Evolutionary conservation across 805 yeast species (phyloP), one percentile per base, ranked within the genome.

Genomic region (Saturnispora ahearnii): DNA sequence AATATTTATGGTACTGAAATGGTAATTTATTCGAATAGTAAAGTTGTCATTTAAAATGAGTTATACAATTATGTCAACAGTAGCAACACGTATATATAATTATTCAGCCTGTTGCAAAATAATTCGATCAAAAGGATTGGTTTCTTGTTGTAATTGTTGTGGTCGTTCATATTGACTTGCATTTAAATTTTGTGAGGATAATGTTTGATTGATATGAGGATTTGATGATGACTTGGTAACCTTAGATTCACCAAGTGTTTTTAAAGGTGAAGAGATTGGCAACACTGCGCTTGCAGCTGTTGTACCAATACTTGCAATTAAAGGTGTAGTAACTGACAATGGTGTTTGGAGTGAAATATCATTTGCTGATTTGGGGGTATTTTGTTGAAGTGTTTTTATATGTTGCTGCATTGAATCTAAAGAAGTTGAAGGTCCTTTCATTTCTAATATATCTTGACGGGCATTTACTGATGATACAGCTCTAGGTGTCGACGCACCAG

Each of bases 221-320:
- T 45, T 45, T 21, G 48, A 45, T 18, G 22, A 18, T 7, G 48
- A 45, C 18, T 37, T 36, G 8, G 21, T 12, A 5, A 37, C 31
- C 12, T 40, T 42, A 10, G 41, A 22, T 21, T 47, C 41, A n/a
- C 32, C 33, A 10, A 46, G n/a, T 29, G 48, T 44, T 38, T 54
- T 54, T 44, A 63, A 37, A 7, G 67, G 67, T 8, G 67, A 61
- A 1, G 62, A 44, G 3, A 56, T 52, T n/a, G 68, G 68, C 24
- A 65, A 54, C 5, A 65, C 67, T 2, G 63, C 65, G 21, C 62
- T 62, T 3, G 70, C 70, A 8, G 61, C 66, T 1, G 66, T 56
- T 10, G 67, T 63, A 9, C 71, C 71, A 22, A 67, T 62, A 13
- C 68, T 59, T 1, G 70, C 70, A 24, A 59, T 60, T 44, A 67